phyloP scores from a whole-genome alignment of 805 yeast species.

The Candida corydali region DNA sequence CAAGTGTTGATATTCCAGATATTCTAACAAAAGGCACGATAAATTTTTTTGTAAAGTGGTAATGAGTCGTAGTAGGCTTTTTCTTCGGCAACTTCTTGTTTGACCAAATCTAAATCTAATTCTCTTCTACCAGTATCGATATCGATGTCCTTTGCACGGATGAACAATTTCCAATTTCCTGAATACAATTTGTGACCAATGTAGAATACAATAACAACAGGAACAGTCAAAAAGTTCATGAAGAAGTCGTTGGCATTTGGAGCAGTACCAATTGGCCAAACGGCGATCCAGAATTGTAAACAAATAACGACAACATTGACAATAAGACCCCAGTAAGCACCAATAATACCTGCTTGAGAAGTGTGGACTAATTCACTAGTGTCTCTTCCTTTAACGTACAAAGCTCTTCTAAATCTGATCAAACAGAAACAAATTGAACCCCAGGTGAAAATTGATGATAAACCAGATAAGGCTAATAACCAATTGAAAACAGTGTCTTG shows the following conservation, averaged over 20 bases:
- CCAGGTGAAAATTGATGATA: conserved; percentile 64
- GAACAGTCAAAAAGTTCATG: conserved; percentile 29
- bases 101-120: conserved; percentile 29
- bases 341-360: conserved; percentile 49
- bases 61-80: conserved; percentile 20
- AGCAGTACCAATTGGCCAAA: conserved; percentile 51
- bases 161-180: conserved; percentile 22
- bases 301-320: conserved; percentile 48
- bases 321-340: conserved; percentile 48
- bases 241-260: conserved; percentile 30
- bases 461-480: conserved; percentile 60
- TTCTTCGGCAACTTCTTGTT: conserved; percentile 34
- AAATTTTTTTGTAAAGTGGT: conserved; percentile 23
- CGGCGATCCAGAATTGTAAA: conserved; percentile 66
- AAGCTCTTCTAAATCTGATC: conserved; percentile 56
- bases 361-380: conserved; percentile 48
- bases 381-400: conserved; percentile 50
- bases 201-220: conserved; percentile 29
- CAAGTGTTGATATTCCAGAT: conserved; percentile 1
- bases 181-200: conserved; percentile 25
- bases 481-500: conserved; percentile 58
- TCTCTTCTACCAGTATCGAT: conserved; percentile 35
- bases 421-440: conserved; percentile 56
- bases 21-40: conserved; percentile 24
- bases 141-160: conserved; percentile 28